Base-by-base conservation (phyloP, 306 rosid species). In the Trichosanthes truncata region DNA sequence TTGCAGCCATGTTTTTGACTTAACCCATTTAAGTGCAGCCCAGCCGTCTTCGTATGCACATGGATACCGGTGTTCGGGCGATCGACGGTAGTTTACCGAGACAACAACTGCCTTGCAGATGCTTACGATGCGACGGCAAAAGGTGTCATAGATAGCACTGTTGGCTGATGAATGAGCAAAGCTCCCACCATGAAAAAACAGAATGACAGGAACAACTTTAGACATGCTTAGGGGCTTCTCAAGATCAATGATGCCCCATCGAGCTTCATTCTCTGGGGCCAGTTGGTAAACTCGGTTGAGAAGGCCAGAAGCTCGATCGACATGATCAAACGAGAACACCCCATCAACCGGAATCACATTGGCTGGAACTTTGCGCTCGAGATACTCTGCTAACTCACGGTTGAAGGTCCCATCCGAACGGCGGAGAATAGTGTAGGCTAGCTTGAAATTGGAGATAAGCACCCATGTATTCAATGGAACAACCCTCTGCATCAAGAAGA, bases 391-490 rank as follows among this genome's bases (percentile, higher is more conserved):
- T 26, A 91, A 81, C 76, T 91, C 92, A 12, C 96, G 79, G 74
- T 91, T 89, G 83, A 91, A 87, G 1, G 96, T 91, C 71, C 96
- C 96, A 56, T 91, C 96, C 0, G 96, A 80, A 1, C 96, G 91
- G 57, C 93, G 89, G 9, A 89, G 89, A 17, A 91, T 87, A 80
- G 86, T 91, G 81, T 91, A 91, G 23, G 92, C 90, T 6, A 91
- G 85, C 90, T 89, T 91, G 90, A 91, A 91, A 79, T 91, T 91
- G 66, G 93, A 91, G 76, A 91, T 91, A 53, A 91, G 96, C 11
- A 91, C 93, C 96, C 96, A 91, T 21, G 96, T 89, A 82, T 91
- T 91, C 62, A 91, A 85, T 17, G 96, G 96, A 63, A 91, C 96
- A 71, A 91, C 93, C 68, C 90, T 91, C 96, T 91, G 35, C 84